Percentiles rank a stretch among this genome's conserved stretches.
phyloP scores from a whole-genome alignment of 2,329 filamentous ascomycete genomes.

The Aspergillus floridensis region DNA sequence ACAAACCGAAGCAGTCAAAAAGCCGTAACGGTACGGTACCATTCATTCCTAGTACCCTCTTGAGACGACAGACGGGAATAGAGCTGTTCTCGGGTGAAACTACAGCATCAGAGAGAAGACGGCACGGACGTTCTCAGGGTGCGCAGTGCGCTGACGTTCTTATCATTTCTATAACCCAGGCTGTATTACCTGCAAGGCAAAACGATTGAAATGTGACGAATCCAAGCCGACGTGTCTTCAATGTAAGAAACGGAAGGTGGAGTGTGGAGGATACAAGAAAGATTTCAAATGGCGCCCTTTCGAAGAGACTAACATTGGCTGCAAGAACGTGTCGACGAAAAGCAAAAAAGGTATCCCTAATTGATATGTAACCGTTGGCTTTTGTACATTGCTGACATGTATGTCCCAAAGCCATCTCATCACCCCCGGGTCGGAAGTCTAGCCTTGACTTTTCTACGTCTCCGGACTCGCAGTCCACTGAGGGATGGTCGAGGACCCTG shows the following conservation, averaged over 20 bases:
- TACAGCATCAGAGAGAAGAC: constrained; percentile 7
- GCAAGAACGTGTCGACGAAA: constrained; percentile 36
- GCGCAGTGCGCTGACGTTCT: constrained; percentile 31
- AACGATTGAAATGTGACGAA: constrained; percentile 72
- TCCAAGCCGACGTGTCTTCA: constrained; percentile 66
- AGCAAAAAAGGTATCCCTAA: constrained; percentile 45
- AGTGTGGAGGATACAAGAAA: constrained; percentile 70
- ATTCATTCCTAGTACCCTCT: constrained; percentile 14
- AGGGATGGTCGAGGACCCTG: background rate
- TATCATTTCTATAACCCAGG: constrained; percentile 46
- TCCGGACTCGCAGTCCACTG: constrained; percentile 1
- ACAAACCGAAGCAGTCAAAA: constrained; percentile 70
- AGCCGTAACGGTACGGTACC: constrained; percentile 66
- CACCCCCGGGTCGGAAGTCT: constrained; percentile 9
- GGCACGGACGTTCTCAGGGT: constrained; percentile 8
- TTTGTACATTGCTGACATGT: constrained; percentile 1
- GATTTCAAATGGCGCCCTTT: constrained; percentile 74
- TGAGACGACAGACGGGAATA: background rate
- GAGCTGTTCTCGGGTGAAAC: constrained; percentile 5
- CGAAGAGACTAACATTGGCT: constrained; percentile 58
- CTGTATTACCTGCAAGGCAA: constrained; percentile 71
- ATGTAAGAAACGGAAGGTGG: constrained; percentile 63
- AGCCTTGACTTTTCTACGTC: constrained; percentile 2
- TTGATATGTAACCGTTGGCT: background rate
- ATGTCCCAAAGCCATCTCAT: constrained; percentile 8